phyloP scores from a whole-genome alignment of 129 eudicot species.

The Flaveria brownii region DNA sequence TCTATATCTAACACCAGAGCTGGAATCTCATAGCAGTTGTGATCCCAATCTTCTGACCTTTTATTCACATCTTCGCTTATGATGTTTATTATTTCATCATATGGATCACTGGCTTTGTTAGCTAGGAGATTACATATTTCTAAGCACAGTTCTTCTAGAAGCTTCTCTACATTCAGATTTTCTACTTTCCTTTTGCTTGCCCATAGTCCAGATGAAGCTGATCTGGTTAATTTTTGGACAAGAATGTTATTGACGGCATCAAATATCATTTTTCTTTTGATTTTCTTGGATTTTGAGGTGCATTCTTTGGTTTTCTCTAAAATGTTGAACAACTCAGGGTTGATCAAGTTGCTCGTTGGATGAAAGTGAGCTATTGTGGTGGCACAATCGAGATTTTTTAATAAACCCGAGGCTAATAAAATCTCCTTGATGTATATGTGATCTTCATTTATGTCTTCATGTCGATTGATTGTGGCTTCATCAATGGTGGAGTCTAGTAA shows the following conservation, averaged over 20 bases:
- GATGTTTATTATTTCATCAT: slow-evolving; percentile 52
- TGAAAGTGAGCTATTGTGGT: slow-evolving; percentile 42
- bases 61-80: slow-evolving; percentile 53
- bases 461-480: slow-evolving; percentile 37
- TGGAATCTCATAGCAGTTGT: slow-evolving; percentile 51
- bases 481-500: slow-evolving; percentile 30
- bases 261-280: slow-evolving; percentile 60
- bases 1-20: slow-evolving; percentile 81
- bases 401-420: slow-evolving; percentile 57
- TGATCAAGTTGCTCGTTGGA: slow-evolving; percentile 51
- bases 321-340: slow-evolving; percentile 67
- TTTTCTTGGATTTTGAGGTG: slow-evolving; percentile 47
- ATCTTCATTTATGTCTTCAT: slow-evolving; percentile 43
- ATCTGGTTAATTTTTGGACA: slow-evolving; percentile 39
- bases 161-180: slow-evolving; percentile 40
- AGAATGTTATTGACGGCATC: slow-evolving; percentile 72
- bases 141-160: slow-evolving; percentile 54
- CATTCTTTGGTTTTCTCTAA: slow-evolving; percentile 61
- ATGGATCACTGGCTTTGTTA: slow-evolving; percentile 31
- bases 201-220: slow-evolving; percentile 40
- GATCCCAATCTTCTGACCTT: slow-evolving; percentile 57
- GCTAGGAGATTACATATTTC: slow-evolving; percentile 52
- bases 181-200: slow-evolving; percentile 26
- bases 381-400: slow-evolving; percentile 39
- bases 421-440: slow-evolving; percentile 59